A percentile compares a stretch with the other conserved stretches of the same genome.
phyloP scores from a whole-genome alignment of 169 alveolate species.

The Eimeria brunetti region DNA sequence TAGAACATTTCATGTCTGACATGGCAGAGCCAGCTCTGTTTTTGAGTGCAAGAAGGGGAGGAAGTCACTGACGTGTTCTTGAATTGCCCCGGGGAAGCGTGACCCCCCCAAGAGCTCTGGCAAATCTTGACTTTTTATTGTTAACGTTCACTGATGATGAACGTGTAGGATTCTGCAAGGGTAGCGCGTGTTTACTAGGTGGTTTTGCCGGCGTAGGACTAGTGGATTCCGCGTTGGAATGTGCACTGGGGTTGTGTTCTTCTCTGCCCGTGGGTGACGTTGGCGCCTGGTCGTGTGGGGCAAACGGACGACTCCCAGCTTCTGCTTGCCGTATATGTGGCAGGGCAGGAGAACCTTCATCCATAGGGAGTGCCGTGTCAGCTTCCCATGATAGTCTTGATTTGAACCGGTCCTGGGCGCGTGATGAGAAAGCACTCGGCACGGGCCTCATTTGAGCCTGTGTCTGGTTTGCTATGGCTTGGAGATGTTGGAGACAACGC shows the following conservation, averaged over 20 bases:
- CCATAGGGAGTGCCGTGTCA: conserved; percentile 62
- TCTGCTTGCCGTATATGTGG: conserved; percentile 3
- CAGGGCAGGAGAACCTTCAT: conserved; percentile 42
- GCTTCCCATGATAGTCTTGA: conserved; percentile 70
- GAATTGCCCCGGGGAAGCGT: conserved; percentile 47
- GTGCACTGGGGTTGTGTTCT: not conserved
- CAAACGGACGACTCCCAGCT: not conserved
- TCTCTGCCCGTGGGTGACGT: not conserved
- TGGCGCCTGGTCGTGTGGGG: conserved; percentile 18
- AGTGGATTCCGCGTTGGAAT: not conserved
- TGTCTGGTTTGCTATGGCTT: conserved; percentile 5
- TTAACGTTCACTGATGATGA: not conserved
- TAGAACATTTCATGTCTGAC: not conserved
- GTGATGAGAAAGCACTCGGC: not conserved
- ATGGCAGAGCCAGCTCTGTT: not conserved
- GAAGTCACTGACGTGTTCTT: conserved; percentile 30
- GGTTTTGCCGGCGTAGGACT: conserved; percentile 47
- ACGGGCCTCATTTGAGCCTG: not conserved
- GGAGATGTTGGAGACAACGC: conserved; percentile 22
- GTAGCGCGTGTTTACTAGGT: conserved; percentile 39
- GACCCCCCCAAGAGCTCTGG: conserved; percentile 19
- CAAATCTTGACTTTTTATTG: conserved; percentile 2
- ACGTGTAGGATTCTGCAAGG: not conserved
- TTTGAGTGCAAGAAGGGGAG: not conserved
- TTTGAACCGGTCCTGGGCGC: conserved; percentile 50